phyloP scores from a whole-genome alignment of 257 asterid species.

The Capsicum pubescens region DNA sequence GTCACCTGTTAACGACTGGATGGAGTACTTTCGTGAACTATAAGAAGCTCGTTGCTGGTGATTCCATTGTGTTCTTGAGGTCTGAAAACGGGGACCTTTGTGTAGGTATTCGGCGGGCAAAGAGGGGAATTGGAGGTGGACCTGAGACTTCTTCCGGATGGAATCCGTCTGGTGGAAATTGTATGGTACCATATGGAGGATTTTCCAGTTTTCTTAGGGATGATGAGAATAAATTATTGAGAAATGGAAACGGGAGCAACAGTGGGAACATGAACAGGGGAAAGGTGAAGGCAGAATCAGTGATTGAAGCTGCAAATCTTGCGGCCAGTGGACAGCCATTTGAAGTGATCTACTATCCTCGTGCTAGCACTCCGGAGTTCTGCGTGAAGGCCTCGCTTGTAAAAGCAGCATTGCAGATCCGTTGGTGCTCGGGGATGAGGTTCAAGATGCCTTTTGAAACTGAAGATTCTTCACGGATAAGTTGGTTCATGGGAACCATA shows the following conservation, averaged over 20 bases:
- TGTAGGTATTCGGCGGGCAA: conserved; percentile 85
- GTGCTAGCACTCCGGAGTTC: conserved; percentile 91
- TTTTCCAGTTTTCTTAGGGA: conserved; percentile 68
- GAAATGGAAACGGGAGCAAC: conserved; percentile 36
- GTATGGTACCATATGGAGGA: conserved; percentile 63
- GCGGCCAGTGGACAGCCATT: conserved; percentile 75
- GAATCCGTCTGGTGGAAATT: conserved; percentile 59
- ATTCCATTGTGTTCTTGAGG: conserved; percentile 84
- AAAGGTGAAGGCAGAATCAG: conserved; percentile 70
- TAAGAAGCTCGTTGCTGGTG: conserved; percentile 93
- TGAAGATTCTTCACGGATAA: conserved; percentile 90
- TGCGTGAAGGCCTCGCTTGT: conserved; percentile 80
- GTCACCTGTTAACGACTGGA: conserved; percentile 93
- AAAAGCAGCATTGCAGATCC: conserved; percentile 64
- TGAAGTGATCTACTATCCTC: conserved; percentile 89
- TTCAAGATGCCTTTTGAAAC: conserved; percentile 96
- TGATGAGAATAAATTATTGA: conserved; percentile 51
- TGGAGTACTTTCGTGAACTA: conserved; percentile 97
- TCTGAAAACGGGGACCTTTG: conserved; percentile 86
- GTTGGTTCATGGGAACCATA: conserved; percentile 98
- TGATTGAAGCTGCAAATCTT: conserved; percentile 72
- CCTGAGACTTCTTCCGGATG: conserved; percentile 63
- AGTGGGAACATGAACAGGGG: conserved; percentile 48
- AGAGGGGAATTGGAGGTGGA: conserved; percentile 75
- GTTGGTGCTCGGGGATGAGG: conserved; percentile 94